Percentiles rank a stretch among this genome's conserved stretches.
phyloP scores from a whole-genome alignment of 257 asterid species.

The Nicotiana obtusifolia region DNA sequence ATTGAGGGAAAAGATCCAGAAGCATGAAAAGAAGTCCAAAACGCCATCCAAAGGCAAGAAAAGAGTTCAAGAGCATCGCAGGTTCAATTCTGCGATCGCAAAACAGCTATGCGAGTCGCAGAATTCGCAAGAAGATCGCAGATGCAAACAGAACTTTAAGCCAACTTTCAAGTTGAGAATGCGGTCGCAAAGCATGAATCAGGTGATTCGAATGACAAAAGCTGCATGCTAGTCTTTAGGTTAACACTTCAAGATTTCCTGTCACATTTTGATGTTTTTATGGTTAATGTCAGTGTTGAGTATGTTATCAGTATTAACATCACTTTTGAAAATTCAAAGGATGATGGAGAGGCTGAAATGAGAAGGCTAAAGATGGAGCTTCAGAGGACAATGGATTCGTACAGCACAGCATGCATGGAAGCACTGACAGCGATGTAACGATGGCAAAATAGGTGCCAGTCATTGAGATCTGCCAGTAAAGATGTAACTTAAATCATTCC shows the following conservation, averaged over 20 bases:
- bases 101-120: too few relatives aligned
- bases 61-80: too few relatives aligned
- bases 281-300: neutral
- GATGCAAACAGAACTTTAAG: too few relatives aligned
- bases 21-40: too few relatives aligned
- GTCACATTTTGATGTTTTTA: neutral
- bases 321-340: conserved; percentile 33
- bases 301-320: neutral
- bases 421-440: conserved; percentile 40
- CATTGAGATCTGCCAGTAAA: too few relatives aligned
- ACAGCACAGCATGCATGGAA: conserved; percentile 76
- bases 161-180: too few relatives aligned
- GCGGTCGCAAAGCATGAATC: neutral
- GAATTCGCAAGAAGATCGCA: too few relatives aligned
- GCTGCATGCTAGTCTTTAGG: neutral
- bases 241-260: neutral
- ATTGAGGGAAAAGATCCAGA: too few relatives aligned
- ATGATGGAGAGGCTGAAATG: conserved; percentile 76
- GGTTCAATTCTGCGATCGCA: too few relatives aligned
- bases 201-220: neutral
- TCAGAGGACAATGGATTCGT: conserved; percentile 76
- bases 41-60: too few relatives aligned
- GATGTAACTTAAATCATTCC: too few relatives aligned
- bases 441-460: too few relatives aligned
- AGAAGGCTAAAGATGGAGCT: conserved; percentile 75